Evolutionary conservation across 371 early-diverging fungal species (phyloP), one percentile per base, ranked within the genome.

Genomic region (Cokeromyces recurvatus): DNA sequence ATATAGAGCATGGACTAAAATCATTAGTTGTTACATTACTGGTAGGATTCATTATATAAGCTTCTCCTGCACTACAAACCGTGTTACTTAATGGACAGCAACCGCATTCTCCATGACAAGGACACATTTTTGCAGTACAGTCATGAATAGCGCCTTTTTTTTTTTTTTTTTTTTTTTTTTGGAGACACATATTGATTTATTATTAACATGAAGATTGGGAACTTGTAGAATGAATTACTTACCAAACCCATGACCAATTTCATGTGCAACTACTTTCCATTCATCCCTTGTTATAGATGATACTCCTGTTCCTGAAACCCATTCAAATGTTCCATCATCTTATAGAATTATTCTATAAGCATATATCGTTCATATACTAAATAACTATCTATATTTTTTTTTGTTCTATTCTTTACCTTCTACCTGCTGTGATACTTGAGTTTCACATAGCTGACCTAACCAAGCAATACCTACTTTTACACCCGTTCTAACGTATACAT

Each of bases 261-360:
- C 91, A 63, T 97, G 97, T 7, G 95, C 97, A 3, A 95, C 87
- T 2, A 97, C 94, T 68, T 92, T 90, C 94, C 94, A 97, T 63
- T 92, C 92, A 39, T 85, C 85, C 19, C 85, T 66, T 6, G 86
- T 85, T 19, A 84, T 79, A 0, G 94, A 87, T 5, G 92, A 91
- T 1, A 97, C 91, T 14, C 87, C 95, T 3, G 92, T 85, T 2
- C 95, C 96, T 2, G 92, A 85, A 1, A 86, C 87, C 69, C 69
- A 73, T 45, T 73, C 73, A 17, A 45, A 64, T 1, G 67, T 55
- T 1, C 73, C 73, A 41, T 68, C 67, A 19, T 69, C 73, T 65
- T 44, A 10, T n/a, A 32, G 2, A n/a, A n/a, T n/a, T n/a, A 43
- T 4, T 3, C 2, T 19, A 39, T 46, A 3, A 16, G 29, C 2